Base-by-base conservation (phyloP, 2,329 filamentous ascomycete species). In the Curvularia sp. region DNA sequence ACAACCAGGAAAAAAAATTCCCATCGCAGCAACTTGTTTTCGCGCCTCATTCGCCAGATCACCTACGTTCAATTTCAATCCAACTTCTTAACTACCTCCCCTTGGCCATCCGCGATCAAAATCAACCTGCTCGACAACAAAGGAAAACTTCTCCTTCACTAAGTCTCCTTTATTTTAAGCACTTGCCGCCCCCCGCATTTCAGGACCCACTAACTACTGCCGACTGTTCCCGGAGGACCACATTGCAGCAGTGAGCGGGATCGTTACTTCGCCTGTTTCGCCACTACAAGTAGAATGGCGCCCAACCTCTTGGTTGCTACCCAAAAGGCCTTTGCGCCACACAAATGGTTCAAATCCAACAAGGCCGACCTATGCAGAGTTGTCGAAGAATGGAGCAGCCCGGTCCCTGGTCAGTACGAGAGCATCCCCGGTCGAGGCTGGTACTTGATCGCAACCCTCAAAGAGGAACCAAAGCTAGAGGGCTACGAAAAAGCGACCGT, bases 221-320 rank as follows among this genome's bases (percentile, higher is more conserved):
- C 55, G 49, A 54, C 27, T 57, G 23, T 54, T 38, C 55, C 50
- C 45, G 38, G 50, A 45, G 55, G 50, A 57, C 50, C 38, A 45
- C 58, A 53, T 56, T 43, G 56, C 59, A 54, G 49, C 32, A 48
- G 18, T 47, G 23, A 53, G 49, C 42, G 52, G 49, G 52, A 21
- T n/a, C 23, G 13, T 43, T 27, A n/a, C 55, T 10, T 49, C 23
- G 18, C 42, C 34, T 39, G 30, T 38, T 34, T 46, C 54, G 43
- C 49, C 54, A 46, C 38, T 25, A 51, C 49, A n/a, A 30, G 64
- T 54, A 48, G 39, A 58, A 83, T 83, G 81, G 79, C 81, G 41
- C 81, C 81, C 60, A 83, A 83, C 66, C 78, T 82, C 48, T 81
- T 82, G 54, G 67, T 83, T 67, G 81, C 80, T 49, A 76, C 80